Evolutionary conservation across 2,329 filamentous ascomycete genomes (phyloP), one percentile per base, ranked within the genome.

Genomic region (Graphilbum sp.): DNA sequence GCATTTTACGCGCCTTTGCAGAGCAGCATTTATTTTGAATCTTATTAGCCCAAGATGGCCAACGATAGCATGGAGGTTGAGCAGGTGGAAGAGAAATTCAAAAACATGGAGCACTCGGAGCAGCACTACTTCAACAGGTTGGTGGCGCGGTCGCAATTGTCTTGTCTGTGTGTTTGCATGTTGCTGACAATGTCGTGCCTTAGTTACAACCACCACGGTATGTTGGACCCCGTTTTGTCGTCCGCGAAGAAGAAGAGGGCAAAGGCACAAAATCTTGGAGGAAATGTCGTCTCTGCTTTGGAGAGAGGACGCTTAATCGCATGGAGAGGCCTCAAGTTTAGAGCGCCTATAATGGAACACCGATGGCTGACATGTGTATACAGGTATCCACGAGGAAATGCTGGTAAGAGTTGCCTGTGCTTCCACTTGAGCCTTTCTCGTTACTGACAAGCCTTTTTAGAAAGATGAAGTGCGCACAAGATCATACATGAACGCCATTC

Each of bases 81-180:
- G 53, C 56, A 62, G 47, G 72, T 71, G 35, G 72, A 77, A 63
- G 57, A 69, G 55, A 64, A 66, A 60, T 69, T 82, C 60, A 75
- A 78, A 56, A 59, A 64, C 50, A 78, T 94, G 72, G 80, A 83
- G 57, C 87, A 94, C 65, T 90, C 87, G 47, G 90, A 98, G 69
- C 86, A 92, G 61, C 90, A 96, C 62, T 98, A 96, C 69, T 96
- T 96, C 68, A 96, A 95, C 66, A 94, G 86, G 87, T 92, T 63
- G 46, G 52, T 34, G 10, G 20, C 17, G 4, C 12, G 7, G 15
- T 12, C 13, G 24, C 10, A 6, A 7, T n/a, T 21, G 13, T 8
- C 31, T 17, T 25, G 5, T 15, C 16, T n/a, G 11, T 10, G 4
- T 24, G 27, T 30, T 15, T 23, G 13, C 20, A 4, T 15, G 15